Percentiles rank a stretch among this genome's conserved stretches.
Conservation (phyloP, 2,329 filamentous ascomycete genomes). For the Zarea fungicola region DNA sequence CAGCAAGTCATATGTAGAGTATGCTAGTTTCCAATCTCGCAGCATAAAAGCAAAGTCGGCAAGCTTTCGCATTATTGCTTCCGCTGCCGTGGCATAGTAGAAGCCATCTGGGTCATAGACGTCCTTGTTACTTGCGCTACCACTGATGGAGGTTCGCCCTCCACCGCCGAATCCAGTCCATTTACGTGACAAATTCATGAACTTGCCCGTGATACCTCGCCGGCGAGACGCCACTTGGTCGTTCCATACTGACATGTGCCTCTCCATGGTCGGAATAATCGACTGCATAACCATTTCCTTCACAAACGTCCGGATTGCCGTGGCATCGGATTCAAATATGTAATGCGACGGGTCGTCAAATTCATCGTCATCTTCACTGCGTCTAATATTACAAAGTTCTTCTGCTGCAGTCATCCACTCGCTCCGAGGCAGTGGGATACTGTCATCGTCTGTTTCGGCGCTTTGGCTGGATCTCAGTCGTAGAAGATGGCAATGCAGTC, state of each 20-base stretch:
- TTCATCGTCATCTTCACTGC: slow-evolving; percentile 61
- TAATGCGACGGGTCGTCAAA: slow-evolving; percentile 68
- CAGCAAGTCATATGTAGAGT: slow-evolving; percentile 87
- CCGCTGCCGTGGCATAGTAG: slow-evolving; percentile 76
- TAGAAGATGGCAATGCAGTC: slow-evolving; percentile 88
- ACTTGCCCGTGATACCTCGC: slow-evolving; percentile 83
- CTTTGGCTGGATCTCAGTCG: slow-evolving; percentile 80
- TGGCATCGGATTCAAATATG: slow-evolving; percentile 88
- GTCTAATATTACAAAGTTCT: slow-evolving; percentile 69
- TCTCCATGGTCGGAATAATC: slow-evolving; percentile 93
- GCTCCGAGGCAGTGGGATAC: slow-evolving; percentile 70
- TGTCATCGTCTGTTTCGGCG: slow-evolving; percentile 87
- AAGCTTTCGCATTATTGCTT: slow-evolving; percentile 87
- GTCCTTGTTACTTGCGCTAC: slow-evolving; percentile 44
- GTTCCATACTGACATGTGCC: slow-evolving; percentile 87
- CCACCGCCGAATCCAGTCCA: slow-evolving; percentile 76
- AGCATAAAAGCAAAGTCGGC: slow-evolving; percentile 97
- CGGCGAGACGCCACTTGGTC: slow-evolving; percentile 91
- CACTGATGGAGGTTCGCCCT: slow-evolving; percentile 54
- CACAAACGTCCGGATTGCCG: slow-evolving; percentile 81
- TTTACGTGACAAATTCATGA: slow-evolving; percentile 88
- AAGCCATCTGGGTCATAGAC: slow-evolving; percentile 81
- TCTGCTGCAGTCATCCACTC: slow-evolving; percentile 89
- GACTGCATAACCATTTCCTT: slow-evolving; percentile 95
- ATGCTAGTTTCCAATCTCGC: slow-evolving; percentile 87